Evolutionary conservation across 179 eudicot genomes (phyloP), one percentile per base, ranked within the genome.

Genomic region (Spinacia oleracea): DNA sequence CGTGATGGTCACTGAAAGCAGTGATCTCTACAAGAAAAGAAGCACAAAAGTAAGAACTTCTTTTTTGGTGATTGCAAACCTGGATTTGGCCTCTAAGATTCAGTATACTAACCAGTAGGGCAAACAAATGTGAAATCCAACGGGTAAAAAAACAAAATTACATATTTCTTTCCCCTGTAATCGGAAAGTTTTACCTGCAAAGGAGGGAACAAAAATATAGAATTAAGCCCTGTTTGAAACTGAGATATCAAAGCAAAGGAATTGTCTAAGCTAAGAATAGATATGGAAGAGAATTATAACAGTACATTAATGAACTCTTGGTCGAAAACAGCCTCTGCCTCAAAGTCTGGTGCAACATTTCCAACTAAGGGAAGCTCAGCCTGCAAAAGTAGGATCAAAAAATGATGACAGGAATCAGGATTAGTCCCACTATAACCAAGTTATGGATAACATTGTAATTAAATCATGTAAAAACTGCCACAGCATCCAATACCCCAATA

Each of bases 121-220:
- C 99, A 96, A 81, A 96, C 99, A 90, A 93, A 96, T 27, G 98
- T 93, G 89, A 96, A 96, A 84, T 96, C 98, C 86, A 93, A 69
- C 31, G 98, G 98, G 79, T 95, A 95, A 91, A 95, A 95, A 80
- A 95, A 95, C 87, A 95, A 88, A 69, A 95, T 90, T 29, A 95
- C 97, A 79, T 95, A 93, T 83, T 95, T 95, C 97, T 90, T 95
- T 75, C 97, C 96, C 68, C 80, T 89, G 81, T 93, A 95, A 72
- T 95, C 96, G 32, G 98, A 93, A 65, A 95, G 98, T 79, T 93
- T 96, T 76, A 96, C 98, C 98, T 96, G 97, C 87, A 87, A 78
- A 38, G 59, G 34, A 74, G 15, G 1, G 9, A 72, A 48, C 15
- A 31, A 29, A 32, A 51, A 27, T n/a, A n/a, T 29, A 27, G 31